Conservation (phyloP, 2,329 filamentous ascomycete genomes). For the Thelonectria discophora region DNA sequence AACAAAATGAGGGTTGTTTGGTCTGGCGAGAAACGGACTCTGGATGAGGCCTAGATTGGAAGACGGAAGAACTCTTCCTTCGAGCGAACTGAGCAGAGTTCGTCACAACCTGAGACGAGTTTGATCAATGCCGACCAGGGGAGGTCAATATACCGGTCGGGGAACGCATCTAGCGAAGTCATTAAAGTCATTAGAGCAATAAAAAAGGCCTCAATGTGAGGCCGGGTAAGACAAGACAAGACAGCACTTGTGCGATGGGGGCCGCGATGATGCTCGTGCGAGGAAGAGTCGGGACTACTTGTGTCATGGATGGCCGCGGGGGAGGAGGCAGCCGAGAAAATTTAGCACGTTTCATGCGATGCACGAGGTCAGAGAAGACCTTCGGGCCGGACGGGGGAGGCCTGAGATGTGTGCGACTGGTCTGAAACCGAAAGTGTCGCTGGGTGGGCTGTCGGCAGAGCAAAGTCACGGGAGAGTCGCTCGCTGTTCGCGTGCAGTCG, state of each 20-base stretch:
- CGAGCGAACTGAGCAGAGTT: constrained; percentile 5
- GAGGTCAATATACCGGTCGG: constrained; percentile 8
- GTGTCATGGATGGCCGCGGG: constrained; percentile 35
- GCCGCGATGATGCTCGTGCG: constrained; percentile 11
- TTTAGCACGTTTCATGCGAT: constrained; percentile 38
- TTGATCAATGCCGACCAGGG: neutral
- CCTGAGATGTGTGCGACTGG: constrained; percentile 29
- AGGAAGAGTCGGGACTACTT: constrained; percentile 17
- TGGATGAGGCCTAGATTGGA: constrained; percentile 1
- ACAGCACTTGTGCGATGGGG: constrained; percentile 2
- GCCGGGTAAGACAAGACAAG: constrained; percentile 25
- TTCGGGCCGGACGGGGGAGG: constrained; percentile 16
- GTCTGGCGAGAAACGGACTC: constrained; percentile 1
- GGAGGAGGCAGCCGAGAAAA: constrained; percentile 33
- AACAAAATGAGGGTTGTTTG: constrained; percentile 18
- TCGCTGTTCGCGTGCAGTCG: too few species aligned
- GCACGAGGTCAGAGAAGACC: constrained; percentile 2
- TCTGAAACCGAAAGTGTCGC: constrained; percentile 36
- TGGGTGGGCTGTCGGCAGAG: constrained; percentile 3
- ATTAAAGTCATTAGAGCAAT: neutral
- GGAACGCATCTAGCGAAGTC: constrained; percentile 8
- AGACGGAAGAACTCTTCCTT: constrained; percentile 8
- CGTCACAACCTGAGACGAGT: constrained; percentile 7
- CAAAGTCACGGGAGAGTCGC: too few species aligned
- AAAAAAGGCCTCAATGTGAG: neutral